Evolutionary conservation across 2,329 filamentous ascomycete genomes (phyloP).

Genomic region (Aspergillus aculeatinus): DNA sequence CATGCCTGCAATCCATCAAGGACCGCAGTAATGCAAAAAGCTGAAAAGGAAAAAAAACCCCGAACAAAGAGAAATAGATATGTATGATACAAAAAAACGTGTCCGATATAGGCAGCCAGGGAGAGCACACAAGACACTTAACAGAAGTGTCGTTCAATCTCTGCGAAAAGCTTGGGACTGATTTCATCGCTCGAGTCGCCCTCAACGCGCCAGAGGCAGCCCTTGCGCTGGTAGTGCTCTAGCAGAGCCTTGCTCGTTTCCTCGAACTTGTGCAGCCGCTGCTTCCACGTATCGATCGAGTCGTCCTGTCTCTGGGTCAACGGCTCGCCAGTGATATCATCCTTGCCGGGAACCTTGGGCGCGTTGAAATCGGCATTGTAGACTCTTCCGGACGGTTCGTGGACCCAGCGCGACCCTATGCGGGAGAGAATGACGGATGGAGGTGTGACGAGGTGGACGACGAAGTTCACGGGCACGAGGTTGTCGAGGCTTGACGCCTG

Average conservation of each 20-base stretch:
- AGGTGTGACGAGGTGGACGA: conserved; percentile 82
- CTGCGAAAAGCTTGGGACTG: conserved; percentile 77
- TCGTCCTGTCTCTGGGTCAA: conserved; percentile 84
- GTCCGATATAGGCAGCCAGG: conserved; percentile 12
- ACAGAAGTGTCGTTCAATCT: conserved; percentile 77
- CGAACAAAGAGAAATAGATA: conserved; percentile 6
- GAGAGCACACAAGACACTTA: conserved; percentile 12
- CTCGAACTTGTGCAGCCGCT: conserved; percentile 77
- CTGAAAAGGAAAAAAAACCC: not conserved
- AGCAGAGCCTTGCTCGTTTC: conserved; percentile 82
- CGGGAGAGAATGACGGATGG: conserved; percentile 82
- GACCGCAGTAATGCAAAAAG: conserved; percentile 11
- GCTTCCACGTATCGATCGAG: conserved; percentile 78
- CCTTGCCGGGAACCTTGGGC: conserved; percentile 73
- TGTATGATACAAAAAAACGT: conserved; percentile 21
- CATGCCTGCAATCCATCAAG: conserved; percentile 2
- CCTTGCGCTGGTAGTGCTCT: conserved; percentile 82
- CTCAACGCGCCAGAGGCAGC: conserved; percentile 80
- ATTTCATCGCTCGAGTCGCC: conserved; percentile 95
- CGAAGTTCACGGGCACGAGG: conserved; percentile 91
- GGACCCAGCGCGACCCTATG: conserved; percentile 90
- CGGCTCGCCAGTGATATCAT: conserved; percentile 87
- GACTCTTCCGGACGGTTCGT: conserved; percentile 83
- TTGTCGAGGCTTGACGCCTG: conserved; percentile 77
- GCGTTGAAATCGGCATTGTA: conserved; percentile 95